Evolutionary conservation across 768 basidiomycete species (phyloP).

Genomic region (Leucocoprinus sp.): DNA sequence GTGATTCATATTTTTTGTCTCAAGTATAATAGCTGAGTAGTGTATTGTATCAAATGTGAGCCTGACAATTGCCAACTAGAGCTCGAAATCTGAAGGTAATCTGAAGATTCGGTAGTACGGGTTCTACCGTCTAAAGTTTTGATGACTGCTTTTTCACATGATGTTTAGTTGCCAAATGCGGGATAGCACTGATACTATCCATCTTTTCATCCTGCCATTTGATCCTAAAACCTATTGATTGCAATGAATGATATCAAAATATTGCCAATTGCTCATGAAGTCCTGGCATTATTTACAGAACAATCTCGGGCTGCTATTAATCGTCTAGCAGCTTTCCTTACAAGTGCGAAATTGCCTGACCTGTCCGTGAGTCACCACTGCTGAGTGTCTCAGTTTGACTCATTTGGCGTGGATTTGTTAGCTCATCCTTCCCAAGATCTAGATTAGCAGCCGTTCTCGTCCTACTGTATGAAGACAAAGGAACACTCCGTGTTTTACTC

Average conservation of each 20-base stretch:
- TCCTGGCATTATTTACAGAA: constrained; percentile 20
- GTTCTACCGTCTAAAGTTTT: no score
- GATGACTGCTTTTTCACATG: no score
- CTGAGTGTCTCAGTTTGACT: constrained; percentile 3
- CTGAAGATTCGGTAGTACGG: no score
- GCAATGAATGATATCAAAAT: constrained; percentile 7
- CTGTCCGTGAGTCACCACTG: constrained; percentile 40
- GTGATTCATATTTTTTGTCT: no score
- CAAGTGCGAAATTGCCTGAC: constrained; percentile 12
- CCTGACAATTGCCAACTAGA: no score
- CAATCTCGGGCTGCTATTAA: constrained; percentile 14
- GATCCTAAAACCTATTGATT: no score
- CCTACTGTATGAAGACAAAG: constrained; percentile 65
- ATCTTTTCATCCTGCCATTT: no score
- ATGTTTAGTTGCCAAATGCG: no score
- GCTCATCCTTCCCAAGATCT: constrained; percentile 24
- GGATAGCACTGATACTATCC: background rate
- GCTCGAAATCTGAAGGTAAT: no score
- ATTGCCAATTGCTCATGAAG: constrained; percentile 13
- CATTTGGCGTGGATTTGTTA: constrained; percentile 15
- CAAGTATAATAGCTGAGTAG: no score
- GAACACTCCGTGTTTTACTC: constrained; percentile 63
- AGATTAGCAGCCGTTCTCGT: constrained; percentile 74
- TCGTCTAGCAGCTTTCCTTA: constrained; percentile 2
- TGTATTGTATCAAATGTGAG: no score